Conservation (phyloP, 805 yeast genomes). For the Lachancea mirantina region DNA sequence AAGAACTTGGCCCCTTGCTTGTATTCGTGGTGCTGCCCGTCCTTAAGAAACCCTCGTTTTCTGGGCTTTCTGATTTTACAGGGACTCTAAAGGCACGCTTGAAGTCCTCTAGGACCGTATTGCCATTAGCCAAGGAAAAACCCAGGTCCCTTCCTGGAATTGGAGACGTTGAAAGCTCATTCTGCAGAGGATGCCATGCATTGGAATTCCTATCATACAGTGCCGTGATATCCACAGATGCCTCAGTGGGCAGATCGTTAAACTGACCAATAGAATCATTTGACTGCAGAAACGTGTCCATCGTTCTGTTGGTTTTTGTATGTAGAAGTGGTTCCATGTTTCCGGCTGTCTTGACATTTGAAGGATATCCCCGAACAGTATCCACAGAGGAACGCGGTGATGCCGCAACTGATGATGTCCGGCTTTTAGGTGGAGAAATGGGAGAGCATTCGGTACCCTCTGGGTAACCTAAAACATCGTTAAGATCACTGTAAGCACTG, state of each 20-base stretch:
- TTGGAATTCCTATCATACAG: conserved; percentile 25
- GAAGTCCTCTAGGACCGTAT: conserved; percentile 21
- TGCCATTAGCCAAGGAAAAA: conserved; percentile 15
- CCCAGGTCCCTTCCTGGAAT: conserved; percentile 15
- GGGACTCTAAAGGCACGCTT: conserved; percentile 12
- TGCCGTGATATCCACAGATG: conserved; percentile 35
- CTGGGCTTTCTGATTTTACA: conserved; percentile 5
- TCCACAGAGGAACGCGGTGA: conserved; percentile 23
- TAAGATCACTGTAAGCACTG: conserved; percentile 21
- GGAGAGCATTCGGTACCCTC: conserved; percentile 7
- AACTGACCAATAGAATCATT: conserved; percentile 24
- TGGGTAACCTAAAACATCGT: conserved; percentile 16
- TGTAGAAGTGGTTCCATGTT: conserved; percentile 28
- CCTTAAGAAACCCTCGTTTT: no score
- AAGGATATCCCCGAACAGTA: conserved; percentile 7
- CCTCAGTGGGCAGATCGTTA: conserved; percentile 18
- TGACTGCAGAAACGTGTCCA: conserved; percentile 23
- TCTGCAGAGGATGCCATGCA: conserved; percentile 25
- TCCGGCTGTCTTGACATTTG: conserved; percentile 4
- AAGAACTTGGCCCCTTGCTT: no score
- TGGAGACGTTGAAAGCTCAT: conserved; percentile 12
- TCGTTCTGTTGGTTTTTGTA: conserved; percentile 12
- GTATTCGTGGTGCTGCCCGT: no score
- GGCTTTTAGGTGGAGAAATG: conserved; percentile 4
- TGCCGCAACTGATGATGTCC: conserved; percentile 11